Percentiles rank a stretch among this genome's conserved stretches.
These are phyloP conservation scores for Pyrus pyrifolia DNA, from an alignment of 306 rosid species.

Conservation along the genomic window DNA sequence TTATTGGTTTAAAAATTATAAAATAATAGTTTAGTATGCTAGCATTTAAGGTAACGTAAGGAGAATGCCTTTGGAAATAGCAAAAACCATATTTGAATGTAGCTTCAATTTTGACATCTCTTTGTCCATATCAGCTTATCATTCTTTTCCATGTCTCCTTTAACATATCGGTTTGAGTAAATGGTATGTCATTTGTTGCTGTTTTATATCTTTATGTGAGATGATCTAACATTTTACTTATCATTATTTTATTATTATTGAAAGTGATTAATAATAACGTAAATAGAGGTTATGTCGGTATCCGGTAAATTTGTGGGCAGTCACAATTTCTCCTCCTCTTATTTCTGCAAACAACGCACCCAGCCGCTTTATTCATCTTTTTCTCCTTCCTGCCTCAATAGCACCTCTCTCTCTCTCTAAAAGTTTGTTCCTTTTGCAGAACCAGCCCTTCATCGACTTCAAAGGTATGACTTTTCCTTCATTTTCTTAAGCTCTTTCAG, in stretches of 20 bases:
- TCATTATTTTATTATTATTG: not conserved
- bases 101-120: too few relatives aligned
- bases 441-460: slow-evolving; percentile 18
- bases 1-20: too few relatives aligned
- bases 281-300: slow-evolving; percentile 37
- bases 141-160: too few relatives aligned
- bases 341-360: slow-evolving; percentile 24
- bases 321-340: slow-evolving; percentile 41
- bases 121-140: too few relatives aligned
- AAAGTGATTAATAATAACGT: not conserved
- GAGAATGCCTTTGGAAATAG: too few relatives aligned
- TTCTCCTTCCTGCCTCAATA: slow-evolving; percentile 20
- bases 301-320: slow-evolving; percentile 36
- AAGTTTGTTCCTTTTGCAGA: slow-evolving; percentile 18
- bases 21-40: too few relatives aligned
- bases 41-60: too few relatives aligned
- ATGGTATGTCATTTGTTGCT: too few relatives aligned
- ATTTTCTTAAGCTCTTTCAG: not conserved
- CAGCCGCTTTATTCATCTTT: slow-evolving; percentile 45
- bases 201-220: too few relatives aligned
- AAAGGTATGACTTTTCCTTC: slow-evolving; percentile 21
- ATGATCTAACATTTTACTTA: too few relatives aligned
- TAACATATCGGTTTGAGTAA: too few relatives aligned
- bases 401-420: not conserved
- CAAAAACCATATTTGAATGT: too few relatives aligned